Base-by-base conservation (phyloP, 1,284 basidiomycete species). In the Malassezia arunalokei region DNA sequence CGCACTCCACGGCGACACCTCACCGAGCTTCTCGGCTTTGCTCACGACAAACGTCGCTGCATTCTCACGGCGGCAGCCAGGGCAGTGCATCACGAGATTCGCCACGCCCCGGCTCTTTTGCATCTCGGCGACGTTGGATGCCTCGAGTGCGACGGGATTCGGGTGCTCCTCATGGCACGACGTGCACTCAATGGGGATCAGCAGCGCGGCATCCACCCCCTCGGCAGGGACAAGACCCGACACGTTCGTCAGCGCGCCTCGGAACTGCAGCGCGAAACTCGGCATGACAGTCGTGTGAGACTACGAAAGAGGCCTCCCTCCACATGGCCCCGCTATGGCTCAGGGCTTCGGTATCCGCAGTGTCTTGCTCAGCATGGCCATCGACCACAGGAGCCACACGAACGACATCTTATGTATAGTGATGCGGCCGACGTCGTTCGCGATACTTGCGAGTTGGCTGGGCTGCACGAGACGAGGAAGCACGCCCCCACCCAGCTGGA, bases 271-370 rank as follows among this genome's bases (percentile, higher is more conserved):
- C 5, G 65, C 64, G 24, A 73, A 57, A 2, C 27, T 40, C 14
- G 53, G 53, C 53, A 55, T 55, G 29, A 17, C 20, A 12, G 43
- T 42, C 24, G 29, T 48, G 47, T 40, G 39, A 37, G 38, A 35
- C 33, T 35, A 12, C 33, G 5, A 12, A 15, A 12, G 3, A 5
- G 3, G 33, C 2, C 11, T 15, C 33, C 33, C 33, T 12, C 33
- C 33, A 11, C 11, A 35, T 15, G 11, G 5, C 33, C 11, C 11
- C 15, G 5, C 11, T 35, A 15, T 35, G 33, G 15, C 33, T 35
- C 50, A 73, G 20, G 68, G 68, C 55, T 73, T 73, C n/a, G 70
- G 70, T 1, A 73, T 61, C 4, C 64, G 49, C 44, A 73, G 54
- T 28, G 70, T 73, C 58, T 73, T 73, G 48, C 58, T 62, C 15